Evolutionary conservation across 2,329 filamentous ascomycete genomes (phyloP).

Genomic region (Aspergillus flavus): DNA sequence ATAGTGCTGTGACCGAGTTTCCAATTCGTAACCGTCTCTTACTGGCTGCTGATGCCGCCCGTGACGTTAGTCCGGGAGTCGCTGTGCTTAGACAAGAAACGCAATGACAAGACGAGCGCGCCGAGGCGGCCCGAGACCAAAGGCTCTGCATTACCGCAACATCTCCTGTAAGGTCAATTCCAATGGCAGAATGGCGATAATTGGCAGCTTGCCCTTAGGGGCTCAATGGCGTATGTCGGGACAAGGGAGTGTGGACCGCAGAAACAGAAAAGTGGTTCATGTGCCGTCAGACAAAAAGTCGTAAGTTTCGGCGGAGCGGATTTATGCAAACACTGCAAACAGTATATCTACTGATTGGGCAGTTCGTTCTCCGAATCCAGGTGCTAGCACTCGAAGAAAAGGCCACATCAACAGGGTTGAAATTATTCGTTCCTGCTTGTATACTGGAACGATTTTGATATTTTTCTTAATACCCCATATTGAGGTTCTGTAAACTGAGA

Average conservation of each 20-base stretch:
- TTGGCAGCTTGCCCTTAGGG: constrained; percentile 21
- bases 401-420: background rate
- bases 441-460: background rate
- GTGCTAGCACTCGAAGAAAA: background rate
- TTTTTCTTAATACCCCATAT: background rate
- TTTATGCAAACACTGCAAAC: constrained; percentile 46
- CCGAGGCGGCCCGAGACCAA: constrained; percentile 45
- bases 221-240: constrained; percentile 15
- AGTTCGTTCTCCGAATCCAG: background rate
- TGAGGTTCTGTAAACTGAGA: constrained; percentile 5
- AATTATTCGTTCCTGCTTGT: background rate
- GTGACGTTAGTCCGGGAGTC: constrained; percentile 38
- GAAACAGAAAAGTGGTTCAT: constrained; percentile 9
- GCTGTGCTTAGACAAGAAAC: constrained; percentile 43
- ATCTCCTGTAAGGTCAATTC: constrained; percentile 25
- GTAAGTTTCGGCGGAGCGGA: constrained; percentile 2
- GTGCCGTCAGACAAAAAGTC: constrained; percentile 19
- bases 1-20: constrained; percentile 48
- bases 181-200: background rate
- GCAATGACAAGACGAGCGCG: constrained; percentile 45
- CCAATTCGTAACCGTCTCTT: constrained; percentile 42
- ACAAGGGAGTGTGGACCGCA: constrained; percentile 2
- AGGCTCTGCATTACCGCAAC: constrained; percentile 47
- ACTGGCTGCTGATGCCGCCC: constrained; percentile 38
- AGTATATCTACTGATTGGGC: constrained; percentile 4